phyloP scores from a whole-genome alignment of 441 rosid species.

The Erodium moschatum region DNA sequence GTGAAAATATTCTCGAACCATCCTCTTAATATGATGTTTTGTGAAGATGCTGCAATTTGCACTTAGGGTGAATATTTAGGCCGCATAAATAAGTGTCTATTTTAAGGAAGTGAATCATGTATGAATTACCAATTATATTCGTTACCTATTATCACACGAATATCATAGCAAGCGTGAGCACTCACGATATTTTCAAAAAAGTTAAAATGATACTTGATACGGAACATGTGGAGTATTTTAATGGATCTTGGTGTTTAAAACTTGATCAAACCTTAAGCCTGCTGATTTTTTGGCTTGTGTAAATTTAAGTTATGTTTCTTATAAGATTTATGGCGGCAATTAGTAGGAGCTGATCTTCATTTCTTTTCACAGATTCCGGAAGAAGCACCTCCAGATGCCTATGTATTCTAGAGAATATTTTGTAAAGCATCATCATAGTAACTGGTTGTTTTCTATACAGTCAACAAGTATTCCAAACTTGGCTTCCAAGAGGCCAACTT shows the following conservation, averaged over 20 bases:
- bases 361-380: slow-evolving; percentile 60
- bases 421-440: background rate
- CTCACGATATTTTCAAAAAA: too few species aligned
- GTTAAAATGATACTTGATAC: too few species aligned
- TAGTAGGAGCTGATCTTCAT: background rate
- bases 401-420: slow-evolving; percentile 21
- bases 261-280: background rate
- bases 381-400: slow-evolving; percentile 66
- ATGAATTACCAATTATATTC: too few species aligned
- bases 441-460: background rate
- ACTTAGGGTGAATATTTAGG: too few species aligned
- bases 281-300: background rate
- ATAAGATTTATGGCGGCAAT: background rate
- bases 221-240: background rate
- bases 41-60: background rate
- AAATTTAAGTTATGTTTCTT: background rate
- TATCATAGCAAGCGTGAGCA: too few species aligned
- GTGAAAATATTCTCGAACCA: background rate
- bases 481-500: too few species aligned
- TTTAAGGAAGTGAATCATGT: too few species aligned
- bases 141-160: too few species aligned
- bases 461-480: background rate
- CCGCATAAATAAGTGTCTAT: too few species aligned
- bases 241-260: background rate
- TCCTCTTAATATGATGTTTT: background rate